These are phyloP conservation scores for Neoscytalidium dimidiatum DNA, from an alignment of 2,329 filamentous ascomycete species.

Conservation along the genomic window DNA sequence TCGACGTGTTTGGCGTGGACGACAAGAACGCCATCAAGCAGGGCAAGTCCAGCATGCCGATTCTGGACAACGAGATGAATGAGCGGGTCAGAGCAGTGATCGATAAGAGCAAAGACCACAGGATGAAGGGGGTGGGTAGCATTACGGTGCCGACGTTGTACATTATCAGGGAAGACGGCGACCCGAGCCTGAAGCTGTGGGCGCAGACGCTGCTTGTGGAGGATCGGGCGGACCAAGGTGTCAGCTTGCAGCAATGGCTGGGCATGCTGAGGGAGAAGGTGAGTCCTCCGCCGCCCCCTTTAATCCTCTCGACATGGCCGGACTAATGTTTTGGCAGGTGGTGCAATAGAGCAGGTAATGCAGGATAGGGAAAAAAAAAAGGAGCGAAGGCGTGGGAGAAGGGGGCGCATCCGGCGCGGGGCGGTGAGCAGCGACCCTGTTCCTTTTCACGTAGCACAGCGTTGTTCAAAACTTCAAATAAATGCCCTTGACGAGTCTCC, in stretches of 20 bases:
- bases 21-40: constrained; percentile 85
- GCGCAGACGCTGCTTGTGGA: constrained; percentile 94
- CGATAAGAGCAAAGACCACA: constrained; percentile 88
- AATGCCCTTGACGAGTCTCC: constrained; percentile 15
- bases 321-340: constrained; percentile 27
- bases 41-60: constrained; percentile 83
- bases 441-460: constrained; percentile 18
- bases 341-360: constrained; percentile 33
- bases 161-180: constrained; percentile 90
- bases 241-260: constrained; percentile 93
- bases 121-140: constrained; percentile 83
- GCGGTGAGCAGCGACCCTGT: constrained; percentile 3
- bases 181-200: constrained; percentile 94
- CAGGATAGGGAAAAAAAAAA: constrained; percentile 10
- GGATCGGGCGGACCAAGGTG: constrained; percentile 89
- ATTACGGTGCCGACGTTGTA: constrained; percentile 93
- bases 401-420: constrained; percentile 15
- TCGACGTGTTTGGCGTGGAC: constrained; percentile 85
- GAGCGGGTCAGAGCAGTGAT: constrained; percentile 88
- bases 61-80: constrained; percentile 94
- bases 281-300: constrained; percentile 32
- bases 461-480: constrained; percentile 20
- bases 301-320: constrained; percentile 20
- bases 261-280: constrained; percentile 94
- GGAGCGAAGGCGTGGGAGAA: neutral